These are phyloP conservation scores for Persicaria tinctoria DNA, from an alignment of 148 eudicot genomes.

Conservation along the genomic window DNA sequence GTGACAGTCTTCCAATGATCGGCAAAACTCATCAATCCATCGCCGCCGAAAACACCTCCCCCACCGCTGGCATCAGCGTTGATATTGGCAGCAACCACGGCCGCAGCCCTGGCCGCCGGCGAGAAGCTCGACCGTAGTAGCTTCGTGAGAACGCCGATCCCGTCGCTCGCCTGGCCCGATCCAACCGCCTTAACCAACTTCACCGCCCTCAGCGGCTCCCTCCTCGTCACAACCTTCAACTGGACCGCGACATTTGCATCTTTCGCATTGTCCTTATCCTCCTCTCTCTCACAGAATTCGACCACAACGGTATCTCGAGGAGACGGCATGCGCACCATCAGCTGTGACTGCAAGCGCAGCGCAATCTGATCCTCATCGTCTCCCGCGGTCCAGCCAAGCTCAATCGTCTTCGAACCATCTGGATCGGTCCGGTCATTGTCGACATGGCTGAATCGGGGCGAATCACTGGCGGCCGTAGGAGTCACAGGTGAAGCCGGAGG, in stretches of 20 bases:
- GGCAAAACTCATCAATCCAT: conserved; percentile 30
- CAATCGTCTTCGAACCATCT: conserved; percentile 25
- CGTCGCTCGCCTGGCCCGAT: conserved; percentile 82
- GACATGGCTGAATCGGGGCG: conserved; percentile 20
- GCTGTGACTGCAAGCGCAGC: conserved; percentile 62
- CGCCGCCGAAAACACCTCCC: conserved; percentile 46
- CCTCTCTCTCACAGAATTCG: conserved; percentile 24
- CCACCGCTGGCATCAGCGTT: conserved; percentile 21
- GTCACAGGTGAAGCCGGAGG: not conserved
- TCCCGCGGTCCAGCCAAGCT: conserved; percentile 84
- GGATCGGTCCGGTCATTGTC: conserved; percentile 17
- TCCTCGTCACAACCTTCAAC: conserved; percentile 74
- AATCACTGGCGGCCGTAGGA: conserved; percentile 7
- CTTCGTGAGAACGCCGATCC: conserved; percentile 74
- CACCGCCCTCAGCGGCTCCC: conserved; percentile 66
- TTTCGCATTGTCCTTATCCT: conserved; percentile 16
- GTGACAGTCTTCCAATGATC: conserved; percentile 83
- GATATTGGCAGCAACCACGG: conserved; percentile 12
- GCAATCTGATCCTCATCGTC: conserved; percentile 96
- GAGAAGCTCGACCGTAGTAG: conserved; percentile 47
- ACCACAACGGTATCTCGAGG: conserved; percentile 74
- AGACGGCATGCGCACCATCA: conserved; percentile 74
- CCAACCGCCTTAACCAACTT: conserved; percentile 51
- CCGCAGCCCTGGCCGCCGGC: conserved; percentile 11
- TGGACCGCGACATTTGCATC: conserved; percentile 36